phyloP scores from a whole-genome alignment of 1,139 yeast genomes.

The Hyphopichia wangnamkhiaoensis region DNA sequence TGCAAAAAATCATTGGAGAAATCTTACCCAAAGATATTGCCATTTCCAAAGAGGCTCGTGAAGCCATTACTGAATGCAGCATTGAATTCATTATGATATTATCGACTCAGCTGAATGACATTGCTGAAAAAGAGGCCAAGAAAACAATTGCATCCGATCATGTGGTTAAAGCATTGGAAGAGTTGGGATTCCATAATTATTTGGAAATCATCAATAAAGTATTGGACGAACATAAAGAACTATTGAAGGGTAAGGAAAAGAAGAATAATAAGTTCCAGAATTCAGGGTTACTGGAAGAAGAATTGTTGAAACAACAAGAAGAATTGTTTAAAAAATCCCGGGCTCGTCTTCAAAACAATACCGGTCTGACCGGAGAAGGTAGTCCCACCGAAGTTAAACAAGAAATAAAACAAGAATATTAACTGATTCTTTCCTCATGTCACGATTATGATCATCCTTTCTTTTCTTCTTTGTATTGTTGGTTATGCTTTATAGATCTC shows the following conservation, averaged over 20 bases:
- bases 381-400: conserved; percentile 2
- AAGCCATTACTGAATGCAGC: conserved; percentile 93
- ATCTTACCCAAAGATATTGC: conserved; percentile 84
- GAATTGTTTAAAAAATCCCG: conserved; percentile 88
- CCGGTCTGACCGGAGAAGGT: conserved; percentile 3
- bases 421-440: neutral
- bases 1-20: conserved; percentile 90
- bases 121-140: conserved; percentile 94
- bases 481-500: neutral
- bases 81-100: conserved; percentile 94
- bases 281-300: conserved; percentile 91
- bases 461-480: too few relatives aligned
- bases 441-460: neutral
- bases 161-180: conserved; percentile 86
- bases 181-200: conserved; percentile 84
- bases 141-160: conserved; percentile 97
- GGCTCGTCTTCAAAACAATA: conserved; percentile 57
- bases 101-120: conserved; percentile 91
- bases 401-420: conserved; percentile 3
- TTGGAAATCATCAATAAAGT: conserved; percentile 81
- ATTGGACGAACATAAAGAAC: conserved; percentile 82
- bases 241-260: conserved; percentile 84
- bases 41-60: conserved; percentile 91
- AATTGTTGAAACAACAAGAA: conserved; percentile 87
- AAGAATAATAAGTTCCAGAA: conserved; percentile 92